phyloP scores from a whole-genome alignment of 208 protist species.

The Crithidia thermophila region DNA sequence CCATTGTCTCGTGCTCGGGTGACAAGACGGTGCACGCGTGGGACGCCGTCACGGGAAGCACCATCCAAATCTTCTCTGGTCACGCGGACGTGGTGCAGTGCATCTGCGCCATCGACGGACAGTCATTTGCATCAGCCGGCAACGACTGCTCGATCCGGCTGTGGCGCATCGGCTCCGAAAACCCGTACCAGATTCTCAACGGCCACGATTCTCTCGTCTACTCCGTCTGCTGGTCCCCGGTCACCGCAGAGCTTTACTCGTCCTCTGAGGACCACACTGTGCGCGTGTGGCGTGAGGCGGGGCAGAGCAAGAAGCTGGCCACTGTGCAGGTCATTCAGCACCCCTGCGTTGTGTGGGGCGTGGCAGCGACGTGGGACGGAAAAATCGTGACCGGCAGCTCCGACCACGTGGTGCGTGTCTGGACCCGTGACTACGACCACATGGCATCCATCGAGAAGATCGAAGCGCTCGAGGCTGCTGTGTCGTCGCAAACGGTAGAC shows the following conservation, averaged over 20 bases:
- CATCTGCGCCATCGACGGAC: slow-evolving; percentile 51
- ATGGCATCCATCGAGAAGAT: slow-evolving; percentile 73
- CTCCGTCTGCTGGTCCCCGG: slow-evolving; percentile 50
- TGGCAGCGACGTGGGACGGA: slow-evolving; percentile 51
- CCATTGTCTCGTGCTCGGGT: slow-evolving; percentile 66
- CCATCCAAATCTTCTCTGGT: slow-evolving; percentile 46
- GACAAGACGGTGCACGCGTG: slow-evolving; percentile 87
- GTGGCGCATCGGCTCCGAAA: slow-evolving; percentile 42
- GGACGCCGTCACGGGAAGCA: slow-evolving; percentile 53
- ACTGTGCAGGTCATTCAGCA: slow-evolving; percentile 82
- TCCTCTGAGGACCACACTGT: slow-evolving; percentile 89
- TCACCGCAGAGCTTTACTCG: slow-evolving; percentile 66
- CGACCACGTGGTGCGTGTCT: slow-evolving; percentile 91
- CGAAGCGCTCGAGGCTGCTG: slow-evolving; percentile 43
- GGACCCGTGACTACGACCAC: slow-evolving; percentile 59
- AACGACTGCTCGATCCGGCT: slow-evolving; percentile 70
- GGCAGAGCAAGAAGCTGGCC: neutral
- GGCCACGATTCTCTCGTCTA: slow-evolving; percentile 81
- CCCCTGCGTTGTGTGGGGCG: slow-evolving; percentile 91
- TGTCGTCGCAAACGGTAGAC: slow-evolving; percentile 70
- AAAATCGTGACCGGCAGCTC: slow-evolving; percentile 72
- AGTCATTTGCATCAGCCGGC: slow-evolving; percentile 57
- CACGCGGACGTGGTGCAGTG: slow-evolving; percentile 77
- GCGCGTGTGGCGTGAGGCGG: slow-evolving; percentile 60
- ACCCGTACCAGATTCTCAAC: slow-evolving; percentile 27